Percentiles rank a stretch among this genome's conserved stretches.
These are phyloP conservation scores for Podospora australis DNA, from an alignment of 495 filamentous ascomycete genomes.

Conservation along the genomic window DNA sequence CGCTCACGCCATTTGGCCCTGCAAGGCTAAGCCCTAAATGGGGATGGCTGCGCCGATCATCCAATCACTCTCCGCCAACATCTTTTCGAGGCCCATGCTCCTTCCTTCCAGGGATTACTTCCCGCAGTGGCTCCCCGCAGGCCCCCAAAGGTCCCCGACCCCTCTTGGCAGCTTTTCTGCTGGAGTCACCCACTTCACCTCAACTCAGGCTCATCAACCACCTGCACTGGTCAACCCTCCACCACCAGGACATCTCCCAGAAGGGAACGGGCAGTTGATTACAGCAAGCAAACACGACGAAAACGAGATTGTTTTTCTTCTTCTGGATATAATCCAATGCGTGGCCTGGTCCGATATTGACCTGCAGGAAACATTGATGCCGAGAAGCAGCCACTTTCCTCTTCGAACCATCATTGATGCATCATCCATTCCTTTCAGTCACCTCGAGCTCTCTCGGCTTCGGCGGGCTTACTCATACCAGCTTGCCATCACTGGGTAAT, in stretches of 20 bases:
- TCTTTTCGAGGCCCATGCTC: slow-evolving; percentile 5
- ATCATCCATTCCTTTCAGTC: no score
- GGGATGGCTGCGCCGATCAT: slow-evolving; percentile 1
- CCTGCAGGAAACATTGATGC: no score
- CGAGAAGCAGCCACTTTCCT: neutral
- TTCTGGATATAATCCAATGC: no score
- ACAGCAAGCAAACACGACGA: no score
- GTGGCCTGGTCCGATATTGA: no score
- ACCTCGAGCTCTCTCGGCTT: neutral
- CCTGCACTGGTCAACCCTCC: neutral
- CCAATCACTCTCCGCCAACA: slow-evolving; percentile 14
- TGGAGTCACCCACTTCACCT: neutral
- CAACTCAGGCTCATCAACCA: neutral
- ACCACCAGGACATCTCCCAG: no score
- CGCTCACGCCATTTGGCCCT: slow-evolving; percentile 11
- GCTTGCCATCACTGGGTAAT: neutral
- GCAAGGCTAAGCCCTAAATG: slow-evolving; percentile 10
- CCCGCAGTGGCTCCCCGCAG: slow-evolving; percentile 2
- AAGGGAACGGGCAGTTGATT: no score
- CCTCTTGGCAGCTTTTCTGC: neutral
- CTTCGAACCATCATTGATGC: neutral
- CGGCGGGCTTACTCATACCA: neutral
- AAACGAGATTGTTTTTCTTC: no score
- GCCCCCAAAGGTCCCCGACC: neutral
- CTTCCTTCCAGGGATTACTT: slow-evolving; percentile 6